phyloP scores from a whole-genome alignment of 129 eudicot genomes.

The Escallonia herrerae region DNA sequence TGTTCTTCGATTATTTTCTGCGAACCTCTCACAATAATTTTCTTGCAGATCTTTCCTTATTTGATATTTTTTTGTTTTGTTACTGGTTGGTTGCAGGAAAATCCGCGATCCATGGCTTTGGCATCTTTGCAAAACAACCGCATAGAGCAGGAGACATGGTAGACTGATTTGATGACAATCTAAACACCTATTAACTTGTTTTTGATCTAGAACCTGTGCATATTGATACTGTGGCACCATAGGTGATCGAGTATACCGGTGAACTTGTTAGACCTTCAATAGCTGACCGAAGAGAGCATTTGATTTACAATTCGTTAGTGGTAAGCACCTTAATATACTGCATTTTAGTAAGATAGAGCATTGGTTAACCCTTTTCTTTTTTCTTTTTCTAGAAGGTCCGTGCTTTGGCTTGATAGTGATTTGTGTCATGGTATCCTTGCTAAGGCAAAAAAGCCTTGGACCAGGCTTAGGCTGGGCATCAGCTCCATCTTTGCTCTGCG shows the following conservation, averaged over 20 bases:
- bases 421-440: too few relatives aligned
- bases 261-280: conserved; percentile 85
- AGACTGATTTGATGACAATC: conserved; percentile 2
- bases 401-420: too few relatives aligned
- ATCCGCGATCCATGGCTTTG: conserved; percentile 94
- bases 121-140: conserved; percentile 80
- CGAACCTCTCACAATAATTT: too few relatives aligned
- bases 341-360: too few relatives aligned
- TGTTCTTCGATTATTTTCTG: not conserved
- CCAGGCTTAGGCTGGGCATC: too few relatives aligned
- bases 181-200: not conserved
- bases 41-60: not conserved
- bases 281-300: conserved; percentile 94
- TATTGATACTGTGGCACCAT: conserved; percentile 5
- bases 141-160: conserved; percentile 99
- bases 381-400: too few relatives aligned
- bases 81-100: conserved; percentile 47
- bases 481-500: too few relatives aligned
- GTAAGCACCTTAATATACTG: conserved; percentile 31
- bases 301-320: conserved; percentile 91
- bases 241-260: conserved; percentile 96
- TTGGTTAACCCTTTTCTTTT: too few relatives aligned
- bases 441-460: too few relatives aligned
- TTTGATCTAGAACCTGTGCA: not conserved
- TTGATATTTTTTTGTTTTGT: not conserved